Base-by-base conservation (phyloP, 805 yeast genomes). In the Ogataea paraovalis region DNA sequence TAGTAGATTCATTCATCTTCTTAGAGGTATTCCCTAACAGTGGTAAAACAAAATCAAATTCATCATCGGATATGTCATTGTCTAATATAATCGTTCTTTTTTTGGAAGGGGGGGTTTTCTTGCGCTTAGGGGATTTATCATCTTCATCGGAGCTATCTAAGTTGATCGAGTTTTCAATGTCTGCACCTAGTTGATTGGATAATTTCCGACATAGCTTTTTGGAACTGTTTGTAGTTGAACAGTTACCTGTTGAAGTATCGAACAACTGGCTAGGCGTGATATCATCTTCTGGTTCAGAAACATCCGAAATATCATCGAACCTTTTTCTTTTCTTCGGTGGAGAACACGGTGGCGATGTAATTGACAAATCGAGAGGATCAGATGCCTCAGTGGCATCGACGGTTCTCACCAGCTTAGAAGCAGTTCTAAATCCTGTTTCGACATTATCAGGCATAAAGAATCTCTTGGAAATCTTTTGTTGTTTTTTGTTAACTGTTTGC, bases 401-500 rank as follows among this genome's bases (percentile, higher is more conserved):
- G 41, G 64, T 62, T 10, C 48, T 33, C 0, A 82, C 74, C 58
- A 84, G 55, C 4, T 63, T 62, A 2, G 78, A 71, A 1, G 81
- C 88, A 20, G 68, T 66, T 33, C 70, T 69, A 54, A 86, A 85
- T 0, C 89, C 91, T 0, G 83, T 76, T 37, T 74, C 77, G 4
- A 80, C 91, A 56, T 80, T 73, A 53, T 82, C 86, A 0, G 94
- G 94, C 87, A 85, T 81, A 61, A 80, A 82, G 52, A 85, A 85
- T 40, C 65, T 68, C 60, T 83, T 61, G 47, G 49, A 49, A 22
- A 46, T 28, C 25, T 48, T 55, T 50, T 58, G 55, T 21, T 41
- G 39, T 12, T 44, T 39, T 42, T 44, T 45, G 43, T 45, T 43
- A 10, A 42, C 25, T 37, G 18, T 37, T 39, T 49, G 43, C 32